Evolutionary conservation across 2,329 filamentous ascomycete species (phyloP).

Genomic region (Mariannaea elegans): DNA sequence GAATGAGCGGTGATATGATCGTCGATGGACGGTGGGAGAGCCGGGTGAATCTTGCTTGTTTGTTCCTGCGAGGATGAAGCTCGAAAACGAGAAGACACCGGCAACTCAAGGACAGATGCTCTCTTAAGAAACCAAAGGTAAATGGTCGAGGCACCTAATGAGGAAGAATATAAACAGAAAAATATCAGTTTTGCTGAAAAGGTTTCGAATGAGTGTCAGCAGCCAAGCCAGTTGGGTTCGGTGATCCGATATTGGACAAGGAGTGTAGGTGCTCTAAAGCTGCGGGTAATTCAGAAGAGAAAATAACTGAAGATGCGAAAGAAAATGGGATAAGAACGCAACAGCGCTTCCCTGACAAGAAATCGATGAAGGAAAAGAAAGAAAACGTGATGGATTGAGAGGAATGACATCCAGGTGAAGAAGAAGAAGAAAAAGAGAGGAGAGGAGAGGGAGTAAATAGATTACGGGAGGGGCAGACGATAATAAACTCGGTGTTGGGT

Average conservation of each 20-base stretch:
- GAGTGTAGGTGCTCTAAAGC: conserved; percentile 42
- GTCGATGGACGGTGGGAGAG: conserved; percentile 21
- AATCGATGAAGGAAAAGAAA: conserved; percentile 34
- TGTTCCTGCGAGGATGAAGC: conserved; percentile 38
- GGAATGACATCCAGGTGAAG: conserved; percentile 34
- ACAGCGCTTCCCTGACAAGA: conserved; percentile 37
- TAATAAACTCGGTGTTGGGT: conserved; percentile 32
- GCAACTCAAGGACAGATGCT: conserved; percentile 19
- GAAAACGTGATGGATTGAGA: conserved; percentile 29
- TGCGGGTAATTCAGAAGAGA: conserved; percentile 49
- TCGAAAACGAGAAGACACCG: conserved; percentile 38
- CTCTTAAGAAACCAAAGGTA: background rate
- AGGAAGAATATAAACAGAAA: conserved; percentile 20
- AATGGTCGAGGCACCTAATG: conserved; percentile 15
- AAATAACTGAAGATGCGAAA: conserved; percentile 45
- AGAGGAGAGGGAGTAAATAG: conserved; percentile 35
- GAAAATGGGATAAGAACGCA: conserved; percentile 37
- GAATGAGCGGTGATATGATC: conserved; percentile 3
- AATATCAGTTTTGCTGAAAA: conserved; percentile 21
- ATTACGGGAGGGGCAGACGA: conserved; percentile 37
- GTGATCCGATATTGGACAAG: conserved; percentile 49
- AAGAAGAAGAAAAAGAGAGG: conserved; percentile 14
- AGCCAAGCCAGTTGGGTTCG: conserved; percentile 63
- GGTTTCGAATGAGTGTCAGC: conserved; percentile 60
- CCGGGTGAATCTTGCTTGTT: conserved; percentile 31